Evolutionary conservation across 1,139 yeast species (phyloP).

Genomic region (Diutina mesorugosa): DNA sequence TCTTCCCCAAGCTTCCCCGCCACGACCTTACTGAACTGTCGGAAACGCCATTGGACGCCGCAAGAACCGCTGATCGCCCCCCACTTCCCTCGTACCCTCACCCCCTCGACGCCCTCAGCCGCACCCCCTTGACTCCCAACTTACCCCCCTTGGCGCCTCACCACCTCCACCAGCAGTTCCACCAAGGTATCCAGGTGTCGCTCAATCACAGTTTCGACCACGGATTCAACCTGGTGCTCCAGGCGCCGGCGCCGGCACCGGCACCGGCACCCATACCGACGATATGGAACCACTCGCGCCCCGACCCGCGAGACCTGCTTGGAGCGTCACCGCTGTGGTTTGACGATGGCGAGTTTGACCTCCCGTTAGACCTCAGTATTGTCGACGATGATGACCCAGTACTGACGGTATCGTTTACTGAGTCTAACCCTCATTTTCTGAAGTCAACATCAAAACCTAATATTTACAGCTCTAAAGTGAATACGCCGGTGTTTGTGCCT

Average conservation of each 20-base stretch:
- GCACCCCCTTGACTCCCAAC: background rate
- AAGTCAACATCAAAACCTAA: constrained; percentile 5
- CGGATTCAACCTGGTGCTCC: background rate
- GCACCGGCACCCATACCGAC: background rate
- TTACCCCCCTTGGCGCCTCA: background rate
- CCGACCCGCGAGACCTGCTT: background rate
- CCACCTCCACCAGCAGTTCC: background rate
- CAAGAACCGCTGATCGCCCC: background rate
- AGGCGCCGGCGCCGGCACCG: background rate
- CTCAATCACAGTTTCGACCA: background rate
- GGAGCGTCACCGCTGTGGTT: background rate
- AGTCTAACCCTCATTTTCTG: background rate
- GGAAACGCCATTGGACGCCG: background rate
- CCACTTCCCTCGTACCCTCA: background rate
- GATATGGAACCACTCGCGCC: background rate
- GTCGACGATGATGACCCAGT: background rate
- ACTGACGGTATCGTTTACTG: background rate
- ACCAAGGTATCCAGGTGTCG: background rate
- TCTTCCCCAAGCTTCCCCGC: background rate
- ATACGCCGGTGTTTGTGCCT: constrained; percentile 14
- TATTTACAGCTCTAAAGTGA: constrained; percentile 12
- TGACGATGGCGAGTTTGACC: background rate
- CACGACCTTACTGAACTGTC: background rate
- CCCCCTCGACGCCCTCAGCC: background rate
- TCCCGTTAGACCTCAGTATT: background rate